These are phyloP conservation scores for Cantharellus anzutake DNA, from an alignment of 768 basidiomycete species.

Conservation along the genomic window DNA sequence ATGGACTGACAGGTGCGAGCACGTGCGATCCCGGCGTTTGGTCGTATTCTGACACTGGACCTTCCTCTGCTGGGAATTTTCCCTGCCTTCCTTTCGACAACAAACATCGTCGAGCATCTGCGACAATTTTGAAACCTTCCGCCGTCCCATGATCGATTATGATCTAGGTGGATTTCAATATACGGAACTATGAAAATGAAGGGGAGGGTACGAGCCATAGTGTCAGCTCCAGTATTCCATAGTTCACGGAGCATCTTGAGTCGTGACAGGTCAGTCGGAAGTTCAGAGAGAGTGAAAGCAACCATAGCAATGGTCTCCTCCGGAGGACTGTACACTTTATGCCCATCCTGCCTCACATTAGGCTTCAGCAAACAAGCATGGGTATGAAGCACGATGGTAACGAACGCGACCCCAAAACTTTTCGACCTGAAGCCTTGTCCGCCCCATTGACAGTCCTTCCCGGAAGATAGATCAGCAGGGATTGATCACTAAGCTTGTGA, in stretches of 20 bases:
- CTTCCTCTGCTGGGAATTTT: constrained; percentile 12
- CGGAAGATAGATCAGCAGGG: neutral
- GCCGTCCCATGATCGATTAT: constrained; percentile 70
- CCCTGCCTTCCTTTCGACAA: constrained; percentile 38
- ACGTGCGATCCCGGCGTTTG: constrained; percentile 42
- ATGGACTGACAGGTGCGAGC: constrained; percentile 58
- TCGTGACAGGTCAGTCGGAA: constrained; percentile 39
- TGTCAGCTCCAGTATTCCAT: constrained; percentile 81
- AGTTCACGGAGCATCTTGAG: constrained; percentile 59
- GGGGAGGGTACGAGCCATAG: constrained; percentile 32
- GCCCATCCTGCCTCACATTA: neutral
- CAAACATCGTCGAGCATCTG: constrained; percentile 59
- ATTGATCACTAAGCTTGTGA: neutral
- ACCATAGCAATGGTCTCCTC: constrained; percentile 64
- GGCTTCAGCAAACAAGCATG: constrained; percentile 7
- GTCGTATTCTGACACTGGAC: constrained; percentile 4
- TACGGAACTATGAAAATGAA: neutral
- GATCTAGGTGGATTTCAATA: constrained; percentile 26
- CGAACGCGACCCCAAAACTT: constrained; percentile 6
- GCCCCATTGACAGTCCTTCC: constrained; percentile 5
- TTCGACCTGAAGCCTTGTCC: neutral
- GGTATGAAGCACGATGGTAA: constrained; percentile 5
- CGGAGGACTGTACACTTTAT: constrained; percentile 24
- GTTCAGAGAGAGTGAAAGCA: constrained; percentile 68
- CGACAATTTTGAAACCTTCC: constrained; percentile 56